Evolutionary conservation across 2,329 filamentous ascomycete genomes (phyloP).

Genomic region (Xylaria hypoxylon): DNA sequence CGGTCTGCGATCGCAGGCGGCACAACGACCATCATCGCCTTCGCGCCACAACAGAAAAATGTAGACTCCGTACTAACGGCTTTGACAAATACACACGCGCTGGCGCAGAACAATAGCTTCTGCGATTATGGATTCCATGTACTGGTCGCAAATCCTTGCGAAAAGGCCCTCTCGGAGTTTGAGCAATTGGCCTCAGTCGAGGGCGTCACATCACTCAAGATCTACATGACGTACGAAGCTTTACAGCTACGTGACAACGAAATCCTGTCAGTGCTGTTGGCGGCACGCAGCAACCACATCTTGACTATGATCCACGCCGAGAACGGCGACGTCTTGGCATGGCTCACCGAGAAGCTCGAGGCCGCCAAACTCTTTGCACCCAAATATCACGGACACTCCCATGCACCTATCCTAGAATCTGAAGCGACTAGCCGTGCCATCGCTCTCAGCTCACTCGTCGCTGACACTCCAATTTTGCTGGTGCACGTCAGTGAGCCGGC

Average conservation of each 20-base stretch:
- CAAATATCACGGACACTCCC: constrained; percentile 63
- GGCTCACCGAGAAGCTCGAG: constrained; percentile 65
- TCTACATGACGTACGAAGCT: constrained; percentile 62
- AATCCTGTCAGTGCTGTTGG: constrained; percentile 63
- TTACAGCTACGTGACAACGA: constrained; percentile 62
- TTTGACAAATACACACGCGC: constrained; percentile 60
- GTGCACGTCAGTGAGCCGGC: constrained; percentile 64
- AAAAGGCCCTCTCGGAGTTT: constrained; percentile 52
- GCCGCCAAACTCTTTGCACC: constrained; percentile 60
- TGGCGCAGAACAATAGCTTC: constrained; percentile 59
- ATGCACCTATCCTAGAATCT: constrained; percentile 62
- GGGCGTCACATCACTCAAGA: constrained; percentile 58
- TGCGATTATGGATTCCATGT: constrained; percentile 68
- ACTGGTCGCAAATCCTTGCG: constrained; percentile 41
- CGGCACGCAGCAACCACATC: constrained; percentile 56
- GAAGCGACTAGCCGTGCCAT: constrained; percentile 67
- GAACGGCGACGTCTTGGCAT: constrained; percentile 65
- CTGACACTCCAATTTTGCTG: constrained; percentile 63
- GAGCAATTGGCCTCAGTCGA: constrained; percentile 52
- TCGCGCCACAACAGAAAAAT: constrained; percentile 64
- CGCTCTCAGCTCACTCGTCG: constrained; percentile 60
- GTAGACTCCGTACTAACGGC: constrained; percentile 58
- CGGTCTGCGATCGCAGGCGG: constrained; percentile 68
- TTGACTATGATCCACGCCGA: constrained; percentile 68
- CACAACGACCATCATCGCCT: constrained; percentile 68